These are phyloP conservation scores for Cotoneaster glaucophyllus DNA, from an alignment of 306 rosid genomes.

Conservation along the genomic window DNA sequence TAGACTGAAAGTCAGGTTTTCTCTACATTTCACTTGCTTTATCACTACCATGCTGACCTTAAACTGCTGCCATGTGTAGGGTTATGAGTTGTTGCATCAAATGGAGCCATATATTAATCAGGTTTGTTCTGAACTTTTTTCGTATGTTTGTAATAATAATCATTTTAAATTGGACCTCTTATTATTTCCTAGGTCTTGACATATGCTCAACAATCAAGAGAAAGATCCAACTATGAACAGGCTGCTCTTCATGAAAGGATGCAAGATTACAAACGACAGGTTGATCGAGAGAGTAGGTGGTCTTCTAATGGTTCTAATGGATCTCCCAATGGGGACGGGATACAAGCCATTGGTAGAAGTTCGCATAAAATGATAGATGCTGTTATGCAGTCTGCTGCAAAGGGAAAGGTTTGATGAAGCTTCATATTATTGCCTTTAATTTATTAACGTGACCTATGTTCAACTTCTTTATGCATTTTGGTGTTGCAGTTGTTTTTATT, in stretches of 20 bases:
- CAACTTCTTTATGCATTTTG: not conserved
- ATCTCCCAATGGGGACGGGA: conserved; percentile 98
- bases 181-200: conserved; percentile 76
- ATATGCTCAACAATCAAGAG: conserved; percentile 97
- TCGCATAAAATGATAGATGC: conserved; percentile 99
- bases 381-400: conserved; percentile 98
- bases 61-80: conserved; percentile 23
- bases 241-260: conserved; percentile 98
- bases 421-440: conserved; percentile 3
- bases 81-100: conserved; percentile 62
- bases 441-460: conserved; percentile 1
- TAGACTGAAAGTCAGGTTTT: conserved; percentile 20
- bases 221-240: conserved; percentile 96
- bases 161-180: conserved; percentile 15
- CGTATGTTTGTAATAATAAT: not conserved
- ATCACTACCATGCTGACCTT: conserved; percentile 11
- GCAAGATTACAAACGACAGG: conserved; percentile 95
- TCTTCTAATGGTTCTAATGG: conserved; percentile 86
- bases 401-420: conserved; percentile 74
- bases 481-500: conserved; percentile 4
- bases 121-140: conserved; percentile 36
- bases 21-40: conserved; percentile 7
- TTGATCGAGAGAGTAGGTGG: conserved; percentile 97
- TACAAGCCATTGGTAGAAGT: conserved; percentile 99
- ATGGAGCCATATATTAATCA: conserved; percentile 92